Base-by-base conservation (phyloP, 129 eudicot genomes). In the Saussurea involucrata region DNA sequence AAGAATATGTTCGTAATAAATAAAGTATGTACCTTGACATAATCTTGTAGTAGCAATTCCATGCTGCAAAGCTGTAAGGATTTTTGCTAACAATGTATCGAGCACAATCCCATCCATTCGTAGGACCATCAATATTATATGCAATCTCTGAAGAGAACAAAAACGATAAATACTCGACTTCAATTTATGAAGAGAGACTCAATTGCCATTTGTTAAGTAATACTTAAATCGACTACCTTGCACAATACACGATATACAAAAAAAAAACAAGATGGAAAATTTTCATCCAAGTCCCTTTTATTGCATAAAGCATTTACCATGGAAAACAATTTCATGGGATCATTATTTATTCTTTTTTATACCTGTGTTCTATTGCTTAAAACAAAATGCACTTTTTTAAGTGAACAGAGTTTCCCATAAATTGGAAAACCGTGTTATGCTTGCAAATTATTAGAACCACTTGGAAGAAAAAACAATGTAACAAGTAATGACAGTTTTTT, bases 31-130 rank as follows among this genome's bases (percentile, higher is more conserved):
- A 90, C 98, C 93, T 88, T 72, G 82, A 79, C 67, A 92, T 87
- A 72, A 87, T 85, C 86, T 87, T 91, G 64, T 95, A 95, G 86
- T 86, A 95, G 92, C 89, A 85, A 77, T 91, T 95, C 98, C 98
- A 95, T 10, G 98, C 98, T 27, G 98, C 89, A 75, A 87, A 85
- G 81, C 97, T 91, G 73, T 91, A 77, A 68, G 98, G 98, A 83
- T 87, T 87, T 76, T 87, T 92, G 80, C 76, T 86, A 66, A 95
- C 89, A 24, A 91, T 81, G 93, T 91, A 68, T 31, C 97, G 90
- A 68, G 90, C 97, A 75, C 81, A 95, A 27, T 86, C 97, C 91
- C 88, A 89, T 68, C 93, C 98, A 71, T 87, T 91, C 6, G 87
- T 64, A 66, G 98, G 98, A 83, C 88, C 98, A 76, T 88, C 86